These are phyloP conservation scores for Paraconiothyrium sp. DNA, from an alignment of 2,329 filamentous ascomycete species.

Conservation along the genomic window DNA sequence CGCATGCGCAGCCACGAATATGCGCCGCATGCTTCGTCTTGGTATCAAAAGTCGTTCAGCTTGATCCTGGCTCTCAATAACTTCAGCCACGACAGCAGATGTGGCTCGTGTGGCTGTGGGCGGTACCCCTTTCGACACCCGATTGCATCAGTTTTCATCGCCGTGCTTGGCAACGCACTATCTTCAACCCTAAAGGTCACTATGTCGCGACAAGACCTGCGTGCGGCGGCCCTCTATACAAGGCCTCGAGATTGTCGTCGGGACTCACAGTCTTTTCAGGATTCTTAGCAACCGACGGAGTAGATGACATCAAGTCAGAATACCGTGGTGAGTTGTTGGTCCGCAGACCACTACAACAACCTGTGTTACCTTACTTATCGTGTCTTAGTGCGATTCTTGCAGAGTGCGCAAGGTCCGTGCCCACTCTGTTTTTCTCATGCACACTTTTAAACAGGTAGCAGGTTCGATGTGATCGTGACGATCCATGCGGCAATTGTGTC, in stretches of 20 bases:
- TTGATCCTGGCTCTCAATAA: not conserved
- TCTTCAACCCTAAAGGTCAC: not conserved
- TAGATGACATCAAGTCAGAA: not conserved
- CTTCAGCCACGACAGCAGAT: conserved; percentile 2
- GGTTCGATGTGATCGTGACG: conserved; percentile 33
- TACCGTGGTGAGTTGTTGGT: not conserved
- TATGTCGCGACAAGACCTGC: not conserved
- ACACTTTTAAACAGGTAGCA: conserved; percentile 7
- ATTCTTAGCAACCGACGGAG: not conserved
- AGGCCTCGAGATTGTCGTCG: not conserved
- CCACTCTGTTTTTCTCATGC: not conserved
- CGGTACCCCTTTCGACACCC: not conserved
- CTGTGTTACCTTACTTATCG: not conserved
- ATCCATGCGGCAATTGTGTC: conserved; percentile 36
- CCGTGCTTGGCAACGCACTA: not conserved
- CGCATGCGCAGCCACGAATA: no score
- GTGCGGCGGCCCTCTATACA: not conserved
- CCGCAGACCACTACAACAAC: not conserved
- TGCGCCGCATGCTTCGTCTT: no score
- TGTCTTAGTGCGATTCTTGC: conserved; percentile 3
- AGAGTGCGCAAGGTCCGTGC: conserved; percentile 6
- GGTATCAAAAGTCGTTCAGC: not conserved
- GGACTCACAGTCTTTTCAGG: not conserved
- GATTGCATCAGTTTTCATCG: not conserved
- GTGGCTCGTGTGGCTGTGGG: conserved; percentile 3